Evolutionary conservation across 768 basidiomycete genomes (phyloP).

Genomic region (Russula foetens): DNA sequence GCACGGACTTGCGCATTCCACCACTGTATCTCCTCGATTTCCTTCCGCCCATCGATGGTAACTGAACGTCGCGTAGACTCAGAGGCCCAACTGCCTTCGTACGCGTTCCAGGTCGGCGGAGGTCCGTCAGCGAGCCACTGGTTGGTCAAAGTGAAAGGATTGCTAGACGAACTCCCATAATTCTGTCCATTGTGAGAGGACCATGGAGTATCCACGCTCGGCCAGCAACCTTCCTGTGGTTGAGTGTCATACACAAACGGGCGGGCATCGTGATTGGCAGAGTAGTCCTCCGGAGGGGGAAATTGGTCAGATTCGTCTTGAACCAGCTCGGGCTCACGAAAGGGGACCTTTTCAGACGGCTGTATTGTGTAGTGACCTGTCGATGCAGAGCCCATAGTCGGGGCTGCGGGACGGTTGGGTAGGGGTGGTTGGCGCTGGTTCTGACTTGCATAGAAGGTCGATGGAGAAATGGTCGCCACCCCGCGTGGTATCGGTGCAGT

Average conservation of each 20-base stretch:
- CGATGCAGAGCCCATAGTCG: slow-evolving; percentile 30
- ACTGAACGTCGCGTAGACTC: slow-evolving; percentile 26
- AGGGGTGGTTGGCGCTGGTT: slow-evolving; percentile 29
- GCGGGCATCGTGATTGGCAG: slow-evolving; percentile 1
- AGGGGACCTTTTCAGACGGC: slow-evolving; percentile 24
- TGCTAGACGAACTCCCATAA: slow-evolving; percentile 6
- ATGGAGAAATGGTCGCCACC: slow-evolving; percentile 24
- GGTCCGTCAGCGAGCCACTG: slow-evolving; percentile 14
- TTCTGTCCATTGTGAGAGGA: neutral
- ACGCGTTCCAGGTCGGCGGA: slow-evolving; percentile 2
- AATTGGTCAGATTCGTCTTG: slow-evolving; percentile 16
- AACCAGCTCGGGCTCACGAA: slow-evolving; percentile 27
- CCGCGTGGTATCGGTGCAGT: neutral
- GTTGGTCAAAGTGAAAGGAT: slow-evolving; percentile 3
- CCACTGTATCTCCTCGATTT: slow-evolving; percentile 58
- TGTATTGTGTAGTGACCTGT: slow-evolving; percentile 26
- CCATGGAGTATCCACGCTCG: slow-evolving; percentile 3
- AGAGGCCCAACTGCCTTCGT: slow-evolving; percentile 10
- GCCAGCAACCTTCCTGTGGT: slow-evolving; percentile 7
- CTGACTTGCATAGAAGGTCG: slow-evolving; percentile 11
- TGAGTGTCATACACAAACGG: slow-evolving; percentile 15
- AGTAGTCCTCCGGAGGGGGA: slow-evolving; percentile 5
- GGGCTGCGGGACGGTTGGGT: slow-evolving; percentile 26
- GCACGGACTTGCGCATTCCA: slow-evolving; percentile 49
- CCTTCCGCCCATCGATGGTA: slow-evolving; percentile 52